Percentiles rank a stretch among this genome's conserved stretches.
Evolutionary conservation across 768 basidiomycete genomes (phyloP).

Genomic region (Suillus spraguei): DNA sequence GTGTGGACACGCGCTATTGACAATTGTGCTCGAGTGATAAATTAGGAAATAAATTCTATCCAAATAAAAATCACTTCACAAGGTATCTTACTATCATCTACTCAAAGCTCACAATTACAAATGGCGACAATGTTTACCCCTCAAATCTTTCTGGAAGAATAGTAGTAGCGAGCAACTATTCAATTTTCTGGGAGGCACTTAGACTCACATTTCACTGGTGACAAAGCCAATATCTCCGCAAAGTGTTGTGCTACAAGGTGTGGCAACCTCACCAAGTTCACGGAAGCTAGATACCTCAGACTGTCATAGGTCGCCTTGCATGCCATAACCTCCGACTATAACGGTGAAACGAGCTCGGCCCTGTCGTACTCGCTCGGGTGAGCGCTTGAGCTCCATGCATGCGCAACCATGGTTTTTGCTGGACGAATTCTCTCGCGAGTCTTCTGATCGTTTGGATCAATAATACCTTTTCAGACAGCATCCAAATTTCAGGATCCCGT

Average conservation of each 20-base stretch:
- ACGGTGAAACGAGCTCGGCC: no score
- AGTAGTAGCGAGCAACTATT: background rate
- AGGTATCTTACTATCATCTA: no score
- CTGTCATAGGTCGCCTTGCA: background rate
- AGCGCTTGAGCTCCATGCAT: no score
- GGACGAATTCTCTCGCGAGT: no score
- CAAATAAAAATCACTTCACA: no score
- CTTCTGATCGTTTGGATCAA: background rate
- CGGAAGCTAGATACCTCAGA: background rate
- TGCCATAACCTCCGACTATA: background rate
- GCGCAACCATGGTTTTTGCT: no score
- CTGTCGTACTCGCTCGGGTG: no score
- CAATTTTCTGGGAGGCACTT: background rate
- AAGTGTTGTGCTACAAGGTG: background rate
- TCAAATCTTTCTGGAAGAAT: no score
- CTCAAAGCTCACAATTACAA: no score
- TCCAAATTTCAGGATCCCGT: background rate
- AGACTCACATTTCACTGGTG: background rate
- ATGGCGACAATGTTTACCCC: no score
- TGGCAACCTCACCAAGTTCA: background rate
- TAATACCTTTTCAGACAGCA: background rate
- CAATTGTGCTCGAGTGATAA: constrained; percentile 15
- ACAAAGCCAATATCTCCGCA: background rate
- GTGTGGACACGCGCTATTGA: constrained; percentile 19
- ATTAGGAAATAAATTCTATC: constrained; percentile 16